A percentile compares a stretch with the other conserved stretches of the same genome.
Evolutionary conservation across 495 filamentous ascomycete species (phyloP).

Genomic region (Terfezia claveryi): DNA sequence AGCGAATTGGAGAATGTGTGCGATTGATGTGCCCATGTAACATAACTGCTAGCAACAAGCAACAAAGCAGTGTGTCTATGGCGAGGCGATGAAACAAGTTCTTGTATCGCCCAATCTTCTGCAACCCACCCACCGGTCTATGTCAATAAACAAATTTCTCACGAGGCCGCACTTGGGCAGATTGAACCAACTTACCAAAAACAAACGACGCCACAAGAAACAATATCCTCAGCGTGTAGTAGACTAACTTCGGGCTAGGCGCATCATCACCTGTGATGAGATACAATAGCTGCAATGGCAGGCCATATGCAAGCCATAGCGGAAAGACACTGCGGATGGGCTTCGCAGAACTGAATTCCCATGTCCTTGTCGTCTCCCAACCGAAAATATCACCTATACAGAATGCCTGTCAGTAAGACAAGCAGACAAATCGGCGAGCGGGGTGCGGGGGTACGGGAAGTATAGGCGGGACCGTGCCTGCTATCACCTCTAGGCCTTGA

Average conservation of each 20-base stretch:
- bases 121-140: background rate
- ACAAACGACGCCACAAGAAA: constrained; percentile 94
- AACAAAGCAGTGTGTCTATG: constrained; percentile 51
- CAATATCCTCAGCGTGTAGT: constrained; percentile 62
- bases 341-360: constrained; percentile 73
- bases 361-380: constrained; percentile 66
- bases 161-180: constrained; percentile 1
- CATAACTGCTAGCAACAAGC: constrained; percentile 81
- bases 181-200: constrained; percentile 23
- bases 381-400: constrained; percentile 60
- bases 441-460: constrained; percentile 16
- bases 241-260: constrained; percentile 42
- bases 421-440: background rate
- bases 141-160: too few species aligned
- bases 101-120: constrained; percentile 92
- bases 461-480: constrained; percentile 33
- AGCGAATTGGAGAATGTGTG: constrained; percentile 97
- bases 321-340: constrained; percentile 92
- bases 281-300: constrained; percentile 74
- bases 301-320: constrained; percentile 78
- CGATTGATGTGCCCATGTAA: constrained; percentile 96
- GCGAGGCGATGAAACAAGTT: constrained; percentile 53
- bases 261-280: constrained; percentile 46
- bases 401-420: too few species aligned
- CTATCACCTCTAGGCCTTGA: constrained; percentile 90